These are phyloP conservation scores for Alternaria conjuncta DNA, from an alignment of 2,329 filamentous ascomycete genomes.

Conservation along the genomic window DNA sequence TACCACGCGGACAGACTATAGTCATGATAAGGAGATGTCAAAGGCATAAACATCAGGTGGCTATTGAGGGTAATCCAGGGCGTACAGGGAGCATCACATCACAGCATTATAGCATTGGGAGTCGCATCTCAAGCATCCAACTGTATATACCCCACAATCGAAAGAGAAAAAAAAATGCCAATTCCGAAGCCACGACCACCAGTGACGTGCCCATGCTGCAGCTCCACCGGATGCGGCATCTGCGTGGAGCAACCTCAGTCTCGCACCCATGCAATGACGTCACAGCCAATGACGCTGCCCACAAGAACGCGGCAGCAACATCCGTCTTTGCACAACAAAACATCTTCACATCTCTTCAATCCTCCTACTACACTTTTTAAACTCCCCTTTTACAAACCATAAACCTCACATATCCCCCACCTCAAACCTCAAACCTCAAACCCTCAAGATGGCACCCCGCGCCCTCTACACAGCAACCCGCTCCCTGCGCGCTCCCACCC, in stretches of 20 bases:
- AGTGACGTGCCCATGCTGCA: not conserved
- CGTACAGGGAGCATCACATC: not conserved
- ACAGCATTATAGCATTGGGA: constrained; percentile 4
- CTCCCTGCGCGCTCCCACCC: constrained; percentile 4
- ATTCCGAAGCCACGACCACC: not conserved
- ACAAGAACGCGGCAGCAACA: not conserved
- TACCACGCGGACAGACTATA: not conserved
- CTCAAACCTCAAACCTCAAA: not conserved
- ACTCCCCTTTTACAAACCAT: fast-evolving
- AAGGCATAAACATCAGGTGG: not conserved
- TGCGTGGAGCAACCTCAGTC: not conserved
- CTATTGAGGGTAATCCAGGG: not conserved
- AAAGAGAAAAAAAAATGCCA: not conserved
- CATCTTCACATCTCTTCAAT: not conserved
- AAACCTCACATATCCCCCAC: not conserved
- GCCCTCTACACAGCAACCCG: constrained; percentile 19
- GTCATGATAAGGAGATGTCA: not conserved
- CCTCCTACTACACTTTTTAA: not conserved
- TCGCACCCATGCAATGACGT: constrained; percentile 1
- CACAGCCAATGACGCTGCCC: not conserved
- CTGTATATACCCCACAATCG: not conserved
- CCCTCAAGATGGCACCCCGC: constrained; percentile 23
- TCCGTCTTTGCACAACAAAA: constrained; percentile 2
- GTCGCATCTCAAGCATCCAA: not conserved
- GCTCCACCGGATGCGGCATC: not conserved